Evolutionary conservation across 371 early-diverging fungal species (phyloP).

Genomic region (Mucor lusitanicus): DNA sequence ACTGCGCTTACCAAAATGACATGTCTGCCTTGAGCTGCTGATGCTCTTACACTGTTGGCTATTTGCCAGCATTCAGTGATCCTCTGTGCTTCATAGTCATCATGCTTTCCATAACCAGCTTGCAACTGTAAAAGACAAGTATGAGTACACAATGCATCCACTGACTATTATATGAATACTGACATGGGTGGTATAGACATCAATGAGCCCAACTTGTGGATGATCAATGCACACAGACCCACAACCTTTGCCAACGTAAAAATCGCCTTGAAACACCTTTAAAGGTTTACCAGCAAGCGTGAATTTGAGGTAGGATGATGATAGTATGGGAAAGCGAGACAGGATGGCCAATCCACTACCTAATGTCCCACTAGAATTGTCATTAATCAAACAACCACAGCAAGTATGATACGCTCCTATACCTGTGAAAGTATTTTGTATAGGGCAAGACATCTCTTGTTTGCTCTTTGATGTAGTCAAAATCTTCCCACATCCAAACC

Average conservation of each 20-base stretch:
- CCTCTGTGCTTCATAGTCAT: conserved; percentile 57
- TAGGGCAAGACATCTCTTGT: conserved; percentile 38
- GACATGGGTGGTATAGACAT: conserved; percentile 70
- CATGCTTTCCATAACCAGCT: conserved; percentile 53
- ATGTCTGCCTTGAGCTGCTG: conserved; percentile 53
- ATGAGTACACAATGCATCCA: not conserved
- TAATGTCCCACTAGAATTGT: conserved; percentile 48
- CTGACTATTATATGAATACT: conserved; percentile 1
- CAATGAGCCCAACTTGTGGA: conserved; percentile 58
- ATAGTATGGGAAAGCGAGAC: conserved; percentile 53
- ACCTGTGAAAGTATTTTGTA: conserved; percentile 55
- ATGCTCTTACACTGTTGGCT: conserved; percentile 40
- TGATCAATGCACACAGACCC: conserved; percentile 55
- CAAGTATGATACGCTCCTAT: not conserved
- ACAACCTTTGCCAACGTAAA: conserved; percentile 64
- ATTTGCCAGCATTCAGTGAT: conserved; percentile 65
- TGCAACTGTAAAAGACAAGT: conserved; percentile 46
- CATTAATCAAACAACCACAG: not conserved
- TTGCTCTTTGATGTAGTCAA: conserved; percentile 39
- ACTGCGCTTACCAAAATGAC: conserved; percentile 51
- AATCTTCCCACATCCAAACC: conserved; percentile 61
- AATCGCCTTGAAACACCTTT: conserved; percentile 63
- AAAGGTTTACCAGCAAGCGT: conserved; percentile 59
- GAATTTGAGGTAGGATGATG: conserved; percentile 48
- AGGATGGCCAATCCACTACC: conserved; percentile 63